Percentiles rank a stretch among this genome's conserved stretches.
These are phyloP conservation scores for Luvunga scandens DNA, from an alignment of 345 rosid genomes.

Conservation along the genomic window DNA sequence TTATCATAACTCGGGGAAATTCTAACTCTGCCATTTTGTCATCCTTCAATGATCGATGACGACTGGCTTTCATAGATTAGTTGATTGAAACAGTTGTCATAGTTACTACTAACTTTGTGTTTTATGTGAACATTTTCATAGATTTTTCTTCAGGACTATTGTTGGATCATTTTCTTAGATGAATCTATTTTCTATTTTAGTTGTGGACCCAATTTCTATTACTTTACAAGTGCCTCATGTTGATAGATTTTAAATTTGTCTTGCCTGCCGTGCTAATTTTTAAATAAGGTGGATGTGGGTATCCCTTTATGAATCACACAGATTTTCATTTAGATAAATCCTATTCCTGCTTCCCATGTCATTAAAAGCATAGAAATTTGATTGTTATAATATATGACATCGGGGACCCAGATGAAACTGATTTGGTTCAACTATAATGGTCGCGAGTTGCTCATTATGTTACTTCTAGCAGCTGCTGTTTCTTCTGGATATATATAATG, in stretches of 20 bases:
- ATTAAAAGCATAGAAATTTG: too few species aligned
- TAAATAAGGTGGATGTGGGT: background rate
- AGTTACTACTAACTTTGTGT: background rate
- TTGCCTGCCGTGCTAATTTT: background rate
- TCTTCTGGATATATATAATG: background rate
- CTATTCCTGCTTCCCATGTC: too few species aligned
- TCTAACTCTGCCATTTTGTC: background rate
- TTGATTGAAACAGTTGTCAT: background rate
- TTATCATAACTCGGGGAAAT: background rate
- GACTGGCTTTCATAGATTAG: background rate
- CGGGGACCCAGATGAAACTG: background rate
- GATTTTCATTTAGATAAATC: background rate
- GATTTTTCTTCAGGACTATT: background rate
- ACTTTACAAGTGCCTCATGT: background rate
- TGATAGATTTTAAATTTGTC: background rate
- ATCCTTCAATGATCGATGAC: background rate
- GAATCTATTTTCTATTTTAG: background rate
- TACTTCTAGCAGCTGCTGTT: background rate
- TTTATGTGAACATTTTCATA: background rate
- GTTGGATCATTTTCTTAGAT: background rate
- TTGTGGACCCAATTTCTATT: background rate
- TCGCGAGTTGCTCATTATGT: background rate
- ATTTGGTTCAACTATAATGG: background rate
- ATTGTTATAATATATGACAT: too few species aligned
- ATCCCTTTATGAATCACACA: background rate